These are phyloP conservation scores for Aristolochia contorta DNA, from an alignment of 164 flowering plant genomes.

Conservation along the genomic window DNA sequence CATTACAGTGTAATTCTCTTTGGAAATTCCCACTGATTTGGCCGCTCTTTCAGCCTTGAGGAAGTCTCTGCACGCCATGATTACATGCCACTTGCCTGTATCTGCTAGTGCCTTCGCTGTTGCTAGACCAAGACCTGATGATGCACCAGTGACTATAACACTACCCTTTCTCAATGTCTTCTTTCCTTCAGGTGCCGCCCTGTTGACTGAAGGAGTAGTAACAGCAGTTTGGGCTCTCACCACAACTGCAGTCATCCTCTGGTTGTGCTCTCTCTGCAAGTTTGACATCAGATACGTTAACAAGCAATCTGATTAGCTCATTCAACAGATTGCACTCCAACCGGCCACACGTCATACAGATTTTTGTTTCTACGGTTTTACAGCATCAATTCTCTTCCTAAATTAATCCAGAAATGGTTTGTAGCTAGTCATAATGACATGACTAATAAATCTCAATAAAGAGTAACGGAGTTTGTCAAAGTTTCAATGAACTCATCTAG, in stretches of 20 bases:
- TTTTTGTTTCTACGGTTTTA: too few relatives aligned
- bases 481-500: too few relatives aligned
- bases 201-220: constrained; percentile 44
- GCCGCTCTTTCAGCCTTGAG: constrained; percentile 95
- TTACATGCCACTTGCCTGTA: constrained; percentile 84
- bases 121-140: constrained; percentile 93
- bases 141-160: constrained; percentile 84
- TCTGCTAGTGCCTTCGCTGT: constrained; percentile 84
- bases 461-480: too few relatives aligned
- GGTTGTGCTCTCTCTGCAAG: constrained; percentile 39
- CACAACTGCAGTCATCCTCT: constrained; percentile 24
- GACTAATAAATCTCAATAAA: too few relatives aligned
- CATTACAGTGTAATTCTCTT: constrained; percentile 78
- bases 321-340: not conserved
- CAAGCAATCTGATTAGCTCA: not conserved
- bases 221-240: constrained; percentile 60
- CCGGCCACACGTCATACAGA: too few relatives aligned
- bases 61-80: constrained; percentile 96
- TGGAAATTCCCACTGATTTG: constrained; percentile 67
- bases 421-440: too few relatives aligned
- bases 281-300: not conserved
- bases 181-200: constrained; percentile 45
- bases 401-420: too few relatives aligned
- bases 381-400: too few relatives aligned
- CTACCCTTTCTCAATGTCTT: constrained; percentile 82